Conservation (phyloP, 352 stramenopile species). For the Pythium folliculosum region DNA sequence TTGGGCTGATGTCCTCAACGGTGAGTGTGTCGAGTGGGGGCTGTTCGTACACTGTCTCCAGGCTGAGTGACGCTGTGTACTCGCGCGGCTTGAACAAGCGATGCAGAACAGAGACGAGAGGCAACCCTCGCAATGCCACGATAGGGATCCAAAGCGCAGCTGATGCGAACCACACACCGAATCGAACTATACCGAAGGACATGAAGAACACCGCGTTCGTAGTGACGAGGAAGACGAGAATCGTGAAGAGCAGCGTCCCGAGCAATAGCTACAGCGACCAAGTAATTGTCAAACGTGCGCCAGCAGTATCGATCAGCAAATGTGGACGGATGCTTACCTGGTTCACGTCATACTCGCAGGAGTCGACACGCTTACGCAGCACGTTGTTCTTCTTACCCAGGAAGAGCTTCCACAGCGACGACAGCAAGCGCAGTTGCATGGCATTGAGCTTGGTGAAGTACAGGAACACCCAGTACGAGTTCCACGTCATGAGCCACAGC, state of each 20-base stretch:
- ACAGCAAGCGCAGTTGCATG: conserved; percentile 79
- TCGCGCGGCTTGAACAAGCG: conserved; percentile 35
- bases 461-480: conserved; percentile 86
- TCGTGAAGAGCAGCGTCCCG: conserved; percentile 92
- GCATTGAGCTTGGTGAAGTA: conserved; percentile 87
- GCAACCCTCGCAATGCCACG: conserved; percentile 48
- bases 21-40: not conserved
- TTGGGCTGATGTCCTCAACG: conserved; percentile 14
- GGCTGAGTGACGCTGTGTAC: conserved; percentile 18
- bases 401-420: conserved; percentile 92
- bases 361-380: conserved; percentile 91
- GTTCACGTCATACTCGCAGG: conserved; percentile 93
- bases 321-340: conserved; percentile 39
- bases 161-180: conserved; percentile 42
- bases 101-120: conserved; percentile 50
- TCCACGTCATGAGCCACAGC: conserved; percentile 73
- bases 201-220: conserved; percentile 94
- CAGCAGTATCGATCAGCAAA: too few species aligned
- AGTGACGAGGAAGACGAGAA: conserved; percentile 92
- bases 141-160: conserved; percentile 57
- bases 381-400: conserved; percentile 95
- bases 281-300: not conserved
- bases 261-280: conserved; percentile 70
- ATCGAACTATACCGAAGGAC: conserved; percentile 87
- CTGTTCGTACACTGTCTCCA: conserved; percentile 13